Evolutionary conservation across 345 rosid species (phyloP), one percentile per base, ranked within the genome.

Genomic region (Leavenworthia alabamica): DNA sequence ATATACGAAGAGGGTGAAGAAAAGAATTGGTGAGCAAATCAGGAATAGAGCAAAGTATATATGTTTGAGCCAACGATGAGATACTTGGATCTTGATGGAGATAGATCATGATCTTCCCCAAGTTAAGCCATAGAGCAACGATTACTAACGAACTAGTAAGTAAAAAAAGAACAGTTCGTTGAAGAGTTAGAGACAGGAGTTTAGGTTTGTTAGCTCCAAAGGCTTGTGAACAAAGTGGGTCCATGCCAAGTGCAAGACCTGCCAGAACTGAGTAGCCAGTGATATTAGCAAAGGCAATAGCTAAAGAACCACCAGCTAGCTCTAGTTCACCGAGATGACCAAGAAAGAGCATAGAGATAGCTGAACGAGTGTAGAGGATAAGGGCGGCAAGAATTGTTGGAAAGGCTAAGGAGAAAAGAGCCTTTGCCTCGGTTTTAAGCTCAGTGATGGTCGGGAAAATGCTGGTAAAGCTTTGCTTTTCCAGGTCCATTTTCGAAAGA

Each of bases 231-330:
- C 98, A 91, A 14, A 91, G 87, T 3, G 98, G 98, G 55, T 91
- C 98, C 98, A 91, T 88, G 7, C 90, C 98, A 11, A 88, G 73
- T 31, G 98, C 83, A 23, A 91, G 83, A 7, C 98, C 98, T 0
- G 98, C 79, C 43, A 91, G 92, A 54, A 91, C 98, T 0, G 98
- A 86, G 80, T 91, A 91, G 29, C 98, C 98, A 1, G 89, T 84
- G 58, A 91, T 91, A 68, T 91, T 91, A 4, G 92, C 96, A 26
- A 91, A 91, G 48, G 98, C 95, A 32, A 91, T 91, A 57, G 98
- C 92, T 0, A 91, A 76, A 12, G 98, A 91, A 20, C 98, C 98
- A 7, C 86, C 96, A 26, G 98, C 98, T 2, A 91, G 90, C 60
- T 88, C 84, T 2, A 82, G 60, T 68, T 91, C 89, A 4, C 98